Evolutionary conservation across 306 rosid species (phyloP).

Genomic region (Rosa lucieae): DNA sequence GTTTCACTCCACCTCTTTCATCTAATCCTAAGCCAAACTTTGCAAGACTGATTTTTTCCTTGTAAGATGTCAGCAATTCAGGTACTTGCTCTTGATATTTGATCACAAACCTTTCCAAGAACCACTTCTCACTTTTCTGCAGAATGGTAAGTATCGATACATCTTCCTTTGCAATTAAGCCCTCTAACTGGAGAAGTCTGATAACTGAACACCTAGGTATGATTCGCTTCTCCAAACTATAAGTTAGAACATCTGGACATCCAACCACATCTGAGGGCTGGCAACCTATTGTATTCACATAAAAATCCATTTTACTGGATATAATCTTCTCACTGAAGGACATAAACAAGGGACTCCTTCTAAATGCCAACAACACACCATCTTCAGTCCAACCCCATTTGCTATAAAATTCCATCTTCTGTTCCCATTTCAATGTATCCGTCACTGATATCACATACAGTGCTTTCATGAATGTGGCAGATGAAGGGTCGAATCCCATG

Average conservation of each 20-base stretch:
- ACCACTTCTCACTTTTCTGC: background rate
- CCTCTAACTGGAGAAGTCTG: conserved; percentile 24
- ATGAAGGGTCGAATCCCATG: conserved; percentile 33
- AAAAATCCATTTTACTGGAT: conserved; percentile 18
- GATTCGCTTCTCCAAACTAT: conserved; percentile 36
- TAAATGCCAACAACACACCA: conserved; percentile 29
- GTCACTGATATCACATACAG: conserved; percentile 4
- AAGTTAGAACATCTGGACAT: conserved; percentile 2
- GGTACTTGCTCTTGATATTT: conserved; percentile 14
- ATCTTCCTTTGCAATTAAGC: background rate
- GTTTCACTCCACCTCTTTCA: background rate
- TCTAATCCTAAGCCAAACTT: background rate
- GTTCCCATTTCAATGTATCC: conserved; percentile 18
- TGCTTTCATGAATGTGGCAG: conserved; percentile 24
- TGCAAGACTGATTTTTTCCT: background rate
- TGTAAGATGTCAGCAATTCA: background rate
- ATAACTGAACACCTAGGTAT: conserved; percentile 49
- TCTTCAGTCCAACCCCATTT: conserved; percentile 39
- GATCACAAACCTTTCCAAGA: conserved; percentile 13
- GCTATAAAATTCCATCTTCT: conserved; percentile 20
- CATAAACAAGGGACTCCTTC: conserved; percentile 31
- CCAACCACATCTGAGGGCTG: conserved; percentile 19
- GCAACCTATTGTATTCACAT: conserved; percentile 31
- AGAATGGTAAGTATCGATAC: background rate
- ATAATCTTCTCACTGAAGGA: conserved; percentile 19